Evolutionary conservation across 129 eudicot species (phyloP), one percentile per base, ranked within the genome.

Genomic region (Glebionis coronaria): DNA sequence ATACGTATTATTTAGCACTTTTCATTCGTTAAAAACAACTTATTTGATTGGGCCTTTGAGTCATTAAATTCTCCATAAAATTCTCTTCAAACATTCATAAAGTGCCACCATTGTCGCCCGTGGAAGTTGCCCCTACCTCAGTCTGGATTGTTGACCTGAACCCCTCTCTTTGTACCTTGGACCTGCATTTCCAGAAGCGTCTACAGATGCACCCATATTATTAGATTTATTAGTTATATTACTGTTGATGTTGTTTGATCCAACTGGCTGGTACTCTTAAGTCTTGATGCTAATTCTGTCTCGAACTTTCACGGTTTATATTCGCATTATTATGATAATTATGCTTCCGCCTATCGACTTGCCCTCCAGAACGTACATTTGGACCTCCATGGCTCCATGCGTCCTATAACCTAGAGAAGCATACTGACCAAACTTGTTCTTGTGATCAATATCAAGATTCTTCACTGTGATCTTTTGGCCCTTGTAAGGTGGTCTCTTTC

Each of bases 211-310:
- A 65, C 77, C 90, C 35, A 61, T 45, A 23, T 71, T 81, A 53
- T 65, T 73, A 2, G 73, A 25, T 64, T 73, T n/a, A n/a, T n/a
- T n/a, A n/a, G n/a, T n/a, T n/a, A n/a, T 79, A 63, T 70, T 78
- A 61, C 46, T 79, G 54, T 80, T n/a, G n/a, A n/a, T 76, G 59
- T 54, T 83, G 66, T 70, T 64, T 3, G 82, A 72, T 52, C 92
- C 99, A 44, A 88, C 95, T 18, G 99, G 95, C 83, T 88, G 97
- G 81, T 93, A 88, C 73, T 88, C 97, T 21, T 78, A 86, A n/a
- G n/a, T n/a, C n/a, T n/a, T n/a, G n/a, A 53, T 89, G 97, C 61
- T 67, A 52, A 73, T 84, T 86, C 21, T 85, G 86, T 79, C 87
- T 73, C 61, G 61, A 87, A 29, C 84, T 83, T 45, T 86, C 98